A percentile compares a stretch with the other conserved stretches of the same genome.
These are phyloP conservation scores for Tagetes patula DNA, from an alignment of 129 eudicot genomes.

Conservation along the genomic window DNA sequence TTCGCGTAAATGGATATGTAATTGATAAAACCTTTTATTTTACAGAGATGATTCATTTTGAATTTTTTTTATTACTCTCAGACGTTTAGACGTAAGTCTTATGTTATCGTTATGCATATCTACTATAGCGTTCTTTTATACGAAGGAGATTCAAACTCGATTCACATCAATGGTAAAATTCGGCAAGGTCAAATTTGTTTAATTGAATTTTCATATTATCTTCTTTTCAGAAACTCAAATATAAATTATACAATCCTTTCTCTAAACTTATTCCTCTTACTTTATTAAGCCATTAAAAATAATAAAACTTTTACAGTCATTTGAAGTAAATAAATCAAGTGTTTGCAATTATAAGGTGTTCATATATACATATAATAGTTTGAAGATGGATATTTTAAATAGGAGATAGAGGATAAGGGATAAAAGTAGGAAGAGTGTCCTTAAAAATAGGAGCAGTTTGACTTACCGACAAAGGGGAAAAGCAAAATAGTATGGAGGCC, in stretches of 20 bases:
- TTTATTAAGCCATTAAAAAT: background rate
- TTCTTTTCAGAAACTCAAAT: background rate
- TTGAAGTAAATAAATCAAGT: background rate
- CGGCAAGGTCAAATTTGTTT: background rate
- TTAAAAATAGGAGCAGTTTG: slow-evolving; percentile 43
- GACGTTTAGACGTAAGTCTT: background rate
- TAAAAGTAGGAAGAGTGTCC: slow-evolving; percentile 38
- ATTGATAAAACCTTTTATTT: too few species aligned
- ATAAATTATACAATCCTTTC: background rate
- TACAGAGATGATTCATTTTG: too few species aligned
- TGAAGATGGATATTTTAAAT: background rate
- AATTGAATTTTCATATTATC: background rate
- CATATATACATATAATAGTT: background rate
- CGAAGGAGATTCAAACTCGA: background rate
- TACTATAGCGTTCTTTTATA: background rate
- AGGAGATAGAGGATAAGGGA: slow-evolving; percentile 15
- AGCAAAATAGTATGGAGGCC: slow-evolving; percentile 32
- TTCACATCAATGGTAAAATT: background rate
- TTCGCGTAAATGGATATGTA: too few species aligned
- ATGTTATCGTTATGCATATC: background rate
- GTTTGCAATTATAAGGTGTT: background rate
- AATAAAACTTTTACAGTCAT: too few species aligned
- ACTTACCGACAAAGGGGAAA: slow-evolving; percentile 32
- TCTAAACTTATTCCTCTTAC: too few species aligned
- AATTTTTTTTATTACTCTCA: background rate